Percentiles rank a stretch among this genome's conserved stretches.
Evolutionary conservation across 2,329 filamentous ascomycete genomes (phyloP).

Genomic region (Hyphodiscus sp.): DNA sequence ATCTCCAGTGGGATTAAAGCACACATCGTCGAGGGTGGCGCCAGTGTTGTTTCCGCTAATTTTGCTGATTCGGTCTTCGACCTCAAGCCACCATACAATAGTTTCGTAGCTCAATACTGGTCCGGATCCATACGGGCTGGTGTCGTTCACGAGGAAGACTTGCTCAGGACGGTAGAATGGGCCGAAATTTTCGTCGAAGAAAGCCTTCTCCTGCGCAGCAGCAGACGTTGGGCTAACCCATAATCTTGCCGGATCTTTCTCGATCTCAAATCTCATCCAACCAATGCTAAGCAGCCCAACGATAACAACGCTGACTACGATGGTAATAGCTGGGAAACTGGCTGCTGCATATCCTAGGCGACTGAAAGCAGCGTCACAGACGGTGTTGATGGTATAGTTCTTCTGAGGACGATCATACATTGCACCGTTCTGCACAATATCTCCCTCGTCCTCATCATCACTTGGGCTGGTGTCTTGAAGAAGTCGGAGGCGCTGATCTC

Average conservation of each 20-base stretch:
- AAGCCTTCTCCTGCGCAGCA: slow-evolving; percentile 86
- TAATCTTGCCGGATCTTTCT: slow-evolving; percentile 80
- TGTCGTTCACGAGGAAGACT: slow-evolving; percentile 89
- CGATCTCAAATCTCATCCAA: slow-evolving; percentile 83
- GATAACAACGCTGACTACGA: slow-evolving; percentile 65
- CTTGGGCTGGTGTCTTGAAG: slow-evolving; percentile 78
- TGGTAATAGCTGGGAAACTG: slow-evolving; percentile 78
- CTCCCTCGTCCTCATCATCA: slow-evolving; percentile 91
- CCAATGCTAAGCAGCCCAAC: slow-evolving; percentile 77
- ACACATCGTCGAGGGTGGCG: slow-evolving; percentile 73
- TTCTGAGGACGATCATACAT: slow-evolving; percentile 73
- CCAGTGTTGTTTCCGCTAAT: slow-evolving; percentile 65
- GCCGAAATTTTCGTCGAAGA: slow-evolving; percentile 89
- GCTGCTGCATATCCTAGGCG: slow-evolving; percentile 75
- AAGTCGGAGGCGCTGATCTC: slow-evolving; percentile 76
- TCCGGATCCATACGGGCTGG: slow-evolving; percentile 51
- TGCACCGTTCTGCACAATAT: slow-evolving; percentile 68
- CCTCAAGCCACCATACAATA: slow-evolving; percentile 85
- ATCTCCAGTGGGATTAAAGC: slow-evolving; percentile 85
- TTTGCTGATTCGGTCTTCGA: slow-evolving; percentile 70
- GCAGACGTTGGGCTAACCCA: slow-evolving; percentile 96
- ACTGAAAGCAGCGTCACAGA: slow-evolving; percentile 74
- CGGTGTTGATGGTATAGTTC: slow-evolving; percentile 77
- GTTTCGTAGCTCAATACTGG: slow-evolving; percentile 86
- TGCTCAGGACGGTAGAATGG: slow-evolving; percentile 95